These are phyloP conservation scores for Pancytospora philotis DNA, from an alignment of 371 early-diverging fungal genomes.

Conservation along the genomic window DNA sequence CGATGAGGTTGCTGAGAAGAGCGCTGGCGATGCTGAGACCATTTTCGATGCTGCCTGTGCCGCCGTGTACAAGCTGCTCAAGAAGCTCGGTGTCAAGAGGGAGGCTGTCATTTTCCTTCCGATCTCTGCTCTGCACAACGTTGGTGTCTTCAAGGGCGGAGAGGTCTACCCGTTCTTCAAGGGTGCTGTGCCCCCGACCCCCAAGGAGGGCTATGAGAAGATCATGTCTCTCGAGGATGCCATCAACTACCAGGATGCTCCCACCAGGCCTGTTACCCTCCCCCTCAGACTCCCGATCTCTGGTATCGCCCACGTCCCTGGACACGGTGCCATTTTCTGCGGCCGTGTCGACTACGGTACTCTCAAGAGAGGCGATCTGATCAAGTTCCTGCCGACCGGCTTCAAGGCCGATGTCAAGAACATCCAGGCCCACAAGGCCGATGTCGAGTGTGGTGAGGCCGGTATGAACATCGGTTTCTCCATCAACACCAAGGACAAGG, in stretches of 20 bases:
- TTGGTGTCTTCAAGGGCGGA: slow-evolving; percentile 70
- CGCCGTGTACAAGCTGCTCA: slow-evolving; percentile 88
- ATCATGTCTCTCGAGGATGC: slow-evolving; percentile 80
- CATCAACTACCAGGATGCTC: slow-evolving; percentile 78
- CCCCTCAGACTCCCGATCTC: slow-evolving; percentile 84
- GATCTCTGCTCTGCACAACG: slow-evolving; percentile 78
- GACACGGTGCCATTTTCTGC: slow-evolving; percentile 91
- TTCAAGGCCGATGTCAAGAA: slow-evolving; percentile 51
- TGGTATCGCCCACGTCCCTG: slow-evolving; percentile 89
- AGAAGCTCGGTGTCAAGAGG: slow-evolving; percentile 72
- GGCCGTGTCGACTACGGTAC: slow-evolving; percentile 91
- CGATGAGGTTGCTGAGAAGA: slow-evolving; percentile 76
- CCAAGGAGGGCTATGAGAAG: slow-evolving; percentile 64
- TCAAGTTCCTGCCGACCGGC: slow-evolving; percentile 59
- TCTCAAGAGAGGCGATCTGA: slow-evolving; percentile 77
- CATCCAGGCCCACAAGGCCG: slow-evolving; percentile 56
- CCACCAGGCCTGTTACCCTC: slow-evolving; percentile 79
- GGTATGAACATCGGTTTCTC: slow-evolving; percentile 59
- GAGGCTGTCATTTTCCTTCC: slow-evolving; percentile 77
- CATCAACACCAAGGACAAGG: slow-evolving; percentile 37
- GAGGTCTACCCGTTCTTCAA: slow-evolving; percentile 64
- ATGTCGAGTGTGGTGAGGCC: slow-evolving; percentile 29
- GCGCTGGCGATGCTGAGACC: slow-evolving; percentile 7
- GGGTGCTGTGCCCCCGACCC: slow-evolving; percentile 60
- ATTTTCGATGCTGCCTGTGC: slow-evolving; percentile 77